Evolutionary conservation across 176 grass and related monocot genomes (phyloP).

Genomic region (Raddia distichophylla): DNA sequence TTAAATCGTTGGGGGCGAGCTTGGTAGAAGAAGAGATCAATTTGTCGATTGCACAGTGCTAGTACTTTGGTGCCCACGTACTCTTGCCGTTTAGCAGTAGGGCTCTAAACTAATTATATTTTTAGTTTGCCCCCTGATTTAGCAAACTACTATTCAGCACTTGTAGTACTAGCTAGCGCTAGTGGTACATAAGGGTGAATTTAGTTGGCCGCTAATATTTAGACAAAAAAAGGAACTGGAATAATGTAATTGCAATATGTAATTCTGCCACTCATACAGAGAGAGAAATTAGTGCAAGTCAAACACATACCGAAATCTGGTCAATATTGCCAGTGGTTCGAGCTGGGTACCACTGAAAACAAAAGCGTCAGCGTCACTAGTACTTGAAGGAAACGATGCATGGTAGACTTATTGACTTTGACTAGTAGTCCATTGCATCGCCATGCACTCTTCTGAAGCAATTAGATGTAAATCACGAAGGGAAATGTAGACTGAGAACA

Average conservation of each 20-base stretch:
- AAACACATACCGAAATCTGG: neutral
- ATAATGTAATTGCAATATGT: neutral
- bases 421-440: neutral
- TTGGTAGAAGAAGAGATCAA: neutral
- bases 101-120: neutral
- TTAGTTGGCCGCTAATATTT: neutral
- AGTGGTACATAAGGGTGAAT: too few species aligned
- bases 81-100: neutral
- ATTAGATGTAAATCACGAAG: neutral
- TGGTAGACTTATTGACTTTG: constrained; percentile 29
- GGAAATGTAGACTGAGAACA: neutral
- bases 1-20: neutral
- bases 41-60: constrained; percentile 25
- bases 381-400: neutral
- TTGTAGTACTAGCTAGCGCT: too few species aligned
- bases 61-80: neutral
- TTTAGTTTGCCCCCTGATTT: neutral
- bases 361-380: neutral
- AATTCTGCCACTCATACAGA: neutral
- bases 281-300: neutral
- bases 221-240: neutral
- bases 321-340: neutral
- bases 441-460: neutral
- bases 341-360: too few species aligned
- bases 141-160: neutral